A percentile compares a stretch with the other conserved stretches of the same genome.
phyloP scores from a whole-genome alignment of 2,329 filamentous ascomycete genomes.

The Neonectria coccinea region DNA sequence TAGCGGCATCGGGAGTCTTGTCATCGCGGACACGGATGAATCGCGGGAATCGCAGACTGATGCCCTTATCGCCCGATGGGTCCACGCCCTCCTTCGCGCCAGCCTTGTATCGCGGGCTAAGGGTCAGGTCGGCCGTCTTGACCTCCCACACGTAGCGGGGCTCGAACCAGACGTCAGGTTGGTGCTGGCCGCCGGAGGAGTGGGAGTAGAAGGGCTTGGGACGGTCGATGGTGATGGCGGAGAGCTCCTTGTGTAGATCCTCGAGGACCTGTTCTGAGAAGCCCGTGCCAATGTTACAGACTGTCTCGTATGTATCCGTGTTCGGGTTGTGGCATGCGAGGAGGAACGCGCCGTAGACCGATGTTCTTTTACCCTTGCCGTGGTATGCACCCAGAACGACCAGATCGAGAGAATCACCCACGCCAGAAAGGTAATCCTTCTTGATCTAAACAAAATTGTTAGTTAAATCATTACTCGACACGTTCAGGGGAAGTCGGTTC shows the following conservation, averaged over 20 bases:
- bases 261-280: conserved; percentile 97
- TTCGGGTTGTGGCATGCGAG: conserved; percentile 90
- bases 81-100: conserved; percentile 85
- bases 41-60: conserved; percentile 89
- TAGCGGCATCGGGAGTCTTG: conserved; percentile 94
- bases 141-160: conserved; percentile 96
- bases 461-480: conserved; percentile 64
- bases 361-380: conserved; percentile 94
- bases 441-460: conserved; percentile 73
- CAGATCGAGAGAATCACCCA: conserved; percentile 95
- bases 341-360: conserved; percentile 94
- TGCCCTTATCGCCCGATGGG: conserved; percentile 77
- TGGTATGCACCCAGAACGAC: conserved; percentile 95
- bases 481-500: conserved; percentile 10
- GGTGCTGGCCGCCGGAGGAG: conserved; percentile 85
- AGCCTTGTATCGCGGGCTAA: conserved; percentile 94
- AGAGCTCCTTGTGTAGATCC: conserved; percentile 81
- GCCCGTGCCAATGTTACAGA: conserved; percentile 98
- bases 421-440: conserved; percentile 94
- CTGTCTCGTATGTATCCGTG: conserved; percentile 88
- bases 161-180: conserved; percentile 99
- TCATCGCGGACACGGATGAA: conserved; percentile 94
- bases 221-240: conserved; percentile 83
- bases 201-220: conserved; percentile 96
- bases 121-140: conserved; percentile 93